Evolutionary conservation across 805 yeast genomes (phyloP).

Genomic region (Barnettozyma siamensis): DNA sequence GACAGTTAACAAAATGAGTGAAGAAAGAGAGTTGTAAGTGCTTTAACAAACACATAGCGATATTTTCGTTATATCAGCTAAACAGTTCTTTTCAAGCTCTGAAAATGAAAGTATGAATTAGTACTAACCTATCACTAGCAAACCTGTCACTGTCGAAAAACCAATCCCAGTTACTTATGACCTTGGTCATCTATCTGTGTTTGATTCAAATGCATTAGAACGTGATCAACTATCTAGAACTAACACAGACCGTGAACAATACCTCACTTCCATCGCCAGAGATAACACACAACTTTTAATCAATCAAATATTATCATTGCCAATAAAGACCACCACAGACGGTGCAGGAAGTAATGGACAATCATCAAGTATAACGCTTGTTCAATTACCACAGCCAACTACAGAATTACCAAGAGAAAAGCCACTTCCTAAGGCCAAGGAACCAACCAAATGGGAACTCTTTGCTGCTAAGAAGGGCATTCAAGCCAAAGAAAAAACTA

Average conservation of each 20-base stretch:
- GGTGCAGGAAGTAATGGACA: conserved; percentile 55
- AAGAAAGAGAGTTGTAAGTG: conserved; percentile 8
- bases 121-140: conserved; percentile 24
- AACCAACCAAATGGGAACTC: conserved; percentile 93
- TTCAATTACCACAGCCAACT: conserved; percentile 77
- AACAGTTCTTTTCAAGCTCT: too few species aligned
- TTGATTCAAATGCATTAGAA: conserved; percentile 85
- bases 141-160: conserved; percentile 85
- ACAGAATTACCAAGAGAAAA: conserved; percentile 89
- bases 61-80: too few species aligned
- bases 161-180: conserved; percentile 87
- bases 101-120: background rate
- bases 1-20: conserved; percentile 2
- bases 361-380: conserved; percentile 69
- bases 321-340: conserved; percentile 82
- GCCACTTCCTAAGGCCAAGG: conserved; percentile 87
- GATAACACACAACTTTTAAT: conserved; percentile 90
- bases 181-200: conserved; percentile 84
- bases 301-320: conserved; percentile 85
- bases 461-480: conserved; percentile 97
- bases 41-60: too few species aligned
- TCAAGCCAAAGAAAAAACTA: conserved; percentile 80
- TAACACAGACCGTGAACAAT: conserved; percentile 56
- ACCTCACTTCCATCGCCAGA: conserved; percentile 64
- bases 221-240: conserved; percentile 44